Base-by-base conservation (phyloP, 2,329 filamentous ascomycete genomes). In the Fusarium oxysporum region DNA sequence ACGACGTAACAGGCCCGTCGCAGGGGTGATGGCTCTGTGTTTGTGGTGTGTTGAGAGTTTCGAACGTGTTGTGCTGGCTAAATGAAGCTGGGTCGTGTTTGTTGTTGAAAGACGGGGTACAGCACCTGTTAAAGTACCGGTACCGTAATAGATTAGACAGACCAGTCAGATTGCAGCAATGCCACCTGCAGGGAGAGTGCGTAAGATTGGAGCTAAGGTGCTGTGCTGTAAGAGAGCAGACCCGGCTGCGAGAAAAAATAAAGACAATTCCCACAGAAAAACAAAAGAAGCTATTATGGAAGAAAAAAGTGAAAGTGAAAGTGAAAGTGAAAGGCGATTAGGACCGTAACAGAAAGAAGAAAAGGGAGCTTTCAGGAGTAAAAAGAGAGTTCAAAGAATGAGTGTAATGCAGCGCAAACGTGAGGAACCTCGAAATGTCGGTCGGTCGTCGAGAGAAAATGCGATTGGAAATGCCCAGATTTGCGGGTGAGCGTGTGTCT, bases 1-100 rank as follows among this genome's bases (percentile, higher is more conserved):
- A 78, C 70, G 76, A 66, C 76, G 73, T 73, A 59, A 50, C 66
- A 70, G 62, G 72, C 76, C 76, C 76, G 76, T 78, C 76, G 75
- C 75, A 68, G 73, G 69, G 70, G 45, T 57, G 51, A 61, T 57
- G 47, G 48, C 51, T 64, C 64, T 67, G 63, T 68, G 37, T 62
- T 70, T 64, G 63, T 48, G 45, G 54, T 69, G 58, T 53, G 45
- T 53, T 68, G 69, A 57, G 54, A 35, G 43, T 53, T 61, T 55
- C 60, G 48, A 74, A 50, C 68, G 71, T 74, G 71, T 69, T 69
- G 71, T 74, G 71, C 74, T 68, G 51, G 51, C 37, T 55, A 44
- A 55, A 43, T 19, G 37, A n/a, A 43, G 25, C 37, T 43, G 67
- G 73, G 65, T 70, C 48, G 58, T 75, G 72, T 72, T 68, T 74